These are phyloP conservation scores for Athelia sp. DNA, from an alignment of 1,284 basidiomycete genomes.

Conservation along the genomic window DNA sequence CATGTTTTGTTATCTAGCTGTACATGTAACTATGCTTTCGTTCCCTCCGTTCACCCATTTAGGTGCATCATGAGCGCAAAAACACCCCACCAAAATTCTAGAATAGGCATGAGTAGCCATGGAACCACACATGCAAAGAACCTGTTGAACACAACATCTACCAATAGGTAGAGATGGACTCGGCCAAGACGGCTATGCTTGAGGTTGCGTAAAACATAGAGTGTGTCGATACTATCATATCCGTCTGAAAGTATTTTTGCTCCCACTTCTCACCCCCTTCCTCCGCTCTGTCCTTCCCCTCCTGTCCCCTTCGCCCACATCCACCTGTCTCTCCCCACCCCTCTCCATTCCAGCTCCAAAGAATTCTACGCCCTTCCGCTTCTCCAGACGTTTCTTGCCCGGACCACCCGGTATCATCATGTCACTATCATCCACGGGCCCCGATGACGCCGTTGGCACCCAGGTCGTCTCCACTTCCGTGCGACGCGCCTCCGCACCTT, in stretches of 20 bases:
- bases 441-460: conserved; percentile 43
- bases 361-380: conserved; percentile 62
- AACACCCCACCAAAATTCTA: too few species aligned
- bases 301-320: conserved; percentile 52
- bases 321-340: conserved; percentile 47
- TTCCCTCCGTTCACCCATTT: too few species aligned
- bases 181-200: too few species aligned
- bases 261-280: conserved; percentile 76
- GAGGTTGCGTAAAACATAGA: too few species aligned
- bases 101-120: too few species aligned
- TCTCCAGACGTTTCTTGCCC: conserved; percentile 33
- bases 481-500: conserved; percentile 9
- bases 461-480: conserved; percentile 60
- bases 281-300: conserved; percentile 70
- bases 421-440: conserved; percentile 26
- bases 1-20: not conserved
- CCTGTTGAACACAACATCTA: too few species aligned
- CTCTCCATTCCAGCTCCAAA: conserved; percentile 87
- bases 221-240: too few species aligned
- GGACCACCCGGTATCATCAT: conserved; percentile 17
- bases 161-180: too few species aligned
- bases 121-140: too few species aligned
- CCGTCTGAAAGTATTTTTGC: conserved; percentile 75
- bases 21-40: too few species aligned
- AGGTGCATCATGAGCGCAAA: too few species aligned